A percentile compares a stretch with the other conserved stretches of the same genome.
phyloP scores from a whole-genome alignment of 371 early-diverging fungal species.

The Mortierella sp. region DNA sequence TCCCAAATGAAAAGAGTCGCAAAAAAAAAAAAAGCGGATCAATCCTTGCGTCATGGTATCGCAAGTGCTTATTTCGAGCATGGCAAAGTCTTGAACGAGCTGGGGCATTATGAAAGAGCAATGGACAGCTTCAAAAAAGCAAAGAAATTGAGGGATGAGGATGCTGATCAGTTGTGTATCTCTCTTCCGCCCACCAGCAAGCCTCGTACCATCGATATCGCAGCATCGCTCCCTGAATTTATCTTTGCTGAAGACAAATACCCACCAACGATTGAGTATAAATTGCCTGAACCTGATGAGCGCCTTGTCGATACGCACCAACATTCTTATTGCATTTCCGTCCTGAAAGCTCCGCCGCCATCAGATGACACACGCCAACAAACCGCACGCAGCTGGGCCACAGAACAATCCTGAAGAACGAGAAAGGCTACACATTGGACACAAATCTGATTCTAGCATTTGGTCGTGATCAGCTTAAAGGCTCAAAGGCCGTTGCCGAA shows the following conservation, averaged over 20 bases:
- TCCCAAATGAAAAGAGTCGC: constrained; percentile 5
- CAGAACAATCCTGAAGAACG: not conserved
- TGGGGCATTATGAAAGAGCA: not conserved
- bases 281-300: not conserved
- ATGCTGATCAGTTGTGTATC: constrained; percentile 1
- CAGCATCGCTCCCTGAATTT: too few species aligned
- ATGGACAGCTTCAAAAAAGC: constrained; percentile 2
- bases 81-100: not conserved
- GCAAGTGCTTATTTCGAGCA: constrained; percentile 13
- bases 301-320: not conserved
- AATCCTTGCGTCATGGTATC: not conserved
- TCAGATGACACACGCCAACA: not conserved
- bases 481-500: not conserved
- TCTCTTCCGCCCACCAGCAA: not conserved
- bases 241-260: too few species aligned
- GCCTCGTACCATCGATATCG: not conserved
- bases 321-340: not conserved
- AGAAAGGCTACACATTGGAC: not conserved
- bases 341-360: not conserved
- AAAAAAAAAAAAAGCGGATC: too few species aligned
- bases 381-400: not conserved
- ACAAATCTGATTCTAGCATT: not conserved
- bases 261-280: not conserved
- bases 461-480: constrained; percentile 12
- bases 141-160: constrained; percentile 6